phyloP scores from a whole-genome alignment of 1,284 basidiomycete species.

The Rhodotorula mucilaginosa region DNA sequence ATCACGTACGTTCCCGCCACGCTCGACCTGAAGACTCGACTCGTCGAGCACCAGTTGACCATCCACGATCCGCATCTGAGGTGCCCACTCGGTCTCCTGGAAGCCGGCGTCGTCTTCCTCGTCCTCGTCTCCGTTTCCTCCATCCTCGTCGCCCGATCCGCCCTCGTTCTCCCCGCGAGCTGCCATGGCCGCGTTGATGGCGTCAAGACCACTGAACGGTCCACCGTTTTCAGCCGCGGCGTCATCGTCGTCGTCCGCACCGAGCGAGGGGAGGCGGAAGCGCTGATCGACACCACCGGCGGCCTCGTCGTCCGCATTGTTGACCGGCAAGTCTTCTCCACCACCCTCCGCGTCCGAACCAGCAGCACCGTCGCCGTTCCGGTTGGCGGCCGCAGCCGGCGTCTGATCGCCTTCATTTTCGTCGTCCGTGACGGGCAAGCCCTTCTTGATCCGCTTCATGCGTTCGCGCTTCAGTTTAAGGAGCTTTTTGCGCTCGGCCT shows the following conservation, averaged over 20 bases:
- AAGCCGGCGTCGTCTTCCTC: constrained; percentile 61
- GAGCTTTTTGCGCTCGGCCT: constrained; percentile 10
- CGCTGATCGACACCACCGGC: neutral
- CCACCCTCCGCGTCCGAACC: neutral
- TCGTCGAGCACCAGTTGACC: constrained; percentile 78
- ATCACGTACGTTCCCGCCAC: constrained; percentile 44
- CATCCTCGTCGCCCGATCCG: constrained; percentile 11
- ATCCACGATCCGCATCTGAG: constrained; percentile 74
- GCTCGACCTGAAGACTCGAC: constrained; percentile 71
- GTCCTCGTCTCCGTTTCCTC: constrained; percentile 49
- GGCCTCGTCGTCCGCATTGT: neutral
- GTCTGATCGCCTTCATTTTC: constrained; percentile 5
- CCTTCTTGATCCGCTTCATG: constrained; percentile 15
- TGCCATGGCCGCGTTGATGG: neutral
- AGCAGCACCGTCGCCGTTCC: neutral
- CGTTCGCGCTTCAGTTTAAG: constrained; percentile 22
- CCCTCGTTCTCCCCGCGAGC: neutral
- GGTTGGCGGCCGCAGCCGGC: neutral
- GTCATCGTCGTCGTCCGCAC: constrained; percentile 6
- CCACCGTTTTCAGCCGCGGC: neutral
- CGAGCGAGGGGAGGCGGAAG: neutral
- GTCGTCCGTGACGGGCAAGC: constrained; percentile 7
- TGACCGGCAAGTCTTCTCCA: neutral
- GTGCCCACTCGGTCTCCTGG: constrained; percentile 65
- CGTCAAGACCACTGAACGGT: neutral